Base-by-base conservation (phyloP, 2,329 filamentous ascomycete species). In the Diaporthe nobilis region DNA sequence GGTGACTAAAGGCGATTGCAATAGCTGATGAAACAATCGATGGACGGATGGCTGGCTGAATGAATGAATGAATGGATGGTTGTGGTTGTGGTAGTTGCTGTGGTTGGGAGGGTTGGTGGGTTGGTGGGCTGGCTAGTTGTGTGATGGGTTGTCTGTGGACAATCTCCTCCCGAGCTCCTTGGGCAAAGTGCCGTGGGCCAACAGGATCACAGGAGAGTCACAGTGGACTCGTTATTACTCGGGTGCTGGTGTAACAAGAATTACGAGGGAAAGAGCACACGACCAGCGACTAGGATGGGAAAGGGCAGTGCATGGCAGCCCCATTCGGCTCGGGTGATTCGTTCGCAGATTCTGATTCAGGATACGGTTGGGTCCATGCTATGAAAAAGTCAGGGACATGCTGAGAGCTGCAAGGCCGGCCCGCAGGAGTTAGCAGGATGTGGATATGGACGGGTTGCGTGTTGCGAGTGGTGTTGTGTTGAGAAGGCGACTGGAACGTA, bases 391-490 rank as follows among this genome's bases (percentile, higher is more conserved):
- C 63, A 53, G 63, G 63, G 37, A 53, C 31, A 39, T 37, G 31
- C 63, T 25, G 47, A 51, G 63, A 15, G 63, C 44, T 34, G 12
- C 31, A 39, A 22, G 20, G 31, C 17, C 34, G 57, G 34, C 57
- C 57, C 57, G 57, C 57, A 61, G 57, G 57, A 60, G 58, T 28
- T 28, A 37, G 58, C 34, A 61, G 58, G 58, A 63, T 63, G 58
- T 42, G 58, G 58, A 42, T 61, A n/a, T 44, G 58, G 37, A 61
- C 57, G 57, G 58, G 58, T 44, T 63, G 37, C 61, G 58, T 42
- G 28, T 42, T 61, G 58, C 22, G 60, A 6, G 17, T 47, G 13
- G 63, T 39, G 63, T 68, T 67, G 63, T 37, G 44, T 39, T 37
- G 65, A 53, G 47, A 53, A 68, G 65, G 65, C 47, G 13, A 37